phyloP scores from a whole-genome alignment of 352 stramenopile species.

The Salisapilia sapeloensis region DNA sequence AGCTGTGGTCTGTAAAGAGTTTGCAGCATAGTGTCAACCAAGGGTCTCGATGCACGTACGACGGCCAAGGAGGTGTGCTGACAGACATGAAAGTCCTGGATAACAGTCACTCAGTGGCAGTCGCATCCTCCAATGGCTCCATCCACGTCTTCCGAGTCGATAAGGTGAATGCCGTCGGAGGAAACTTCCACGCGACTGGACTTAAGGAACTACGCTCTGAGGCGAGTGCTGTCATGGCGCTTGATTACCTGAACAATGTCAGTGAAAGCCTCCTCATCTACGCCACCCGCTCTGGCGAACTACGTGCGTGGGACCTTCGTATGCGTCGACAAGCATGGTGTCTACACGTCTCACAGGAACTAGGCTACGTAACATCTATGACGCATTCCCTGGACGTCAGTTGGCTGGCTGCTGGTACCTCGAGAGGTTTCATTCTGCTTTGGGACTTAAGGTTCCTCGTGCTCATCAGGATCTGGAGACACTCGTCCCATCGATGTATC shows the following conservation, averaged over 20 bases:
- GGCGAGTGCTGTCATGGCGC: constrained; percentile 85
- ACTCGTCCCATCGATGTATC: constrained; percentile 84
- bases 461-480: constrained; percentile 92
- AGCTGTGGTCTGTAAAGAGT: constrained; percentile 90
- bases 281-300: constrained; percentile 82
- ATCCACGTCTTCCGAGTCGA: constrained; percentile 96
- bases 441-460: constrained; percentile 95
- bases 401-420: constrained; percentile 91
- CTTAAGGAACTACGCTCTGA: constrained; percentile 65
- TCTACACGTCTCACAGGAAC: constrained; percentile 84
- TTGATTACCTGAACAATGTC: constrained; percentile 94
- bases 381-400: constrained; percentile 89
- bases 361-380: constrained; percentile 92
- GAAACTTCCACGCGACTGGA: constrained; percentile 50
- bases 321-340: constrained; percentile 84
- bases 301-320: constrained; percentile 87
- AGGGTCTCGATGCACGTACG: constrained; percentile 87
- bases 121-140: constrained; percentile 72
- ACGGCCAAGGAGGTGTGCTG: constrained; percentile 80
- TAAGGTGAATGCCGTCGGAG: constrained; percentile 46
- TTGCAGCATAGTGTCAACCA: constrained; percentile 89
- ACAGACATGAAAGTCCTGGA: constrained; percentile 92
- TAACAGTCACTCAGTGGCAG: constrained; percentile 92
- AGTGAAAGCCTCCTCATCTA: constrained; percentile 89
- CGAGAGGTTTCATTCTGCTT: constrained; percentile 87